Base-by-base conservation (phyloP, 345 rosid species). In the Euphorbia tirucalli region DNA sequence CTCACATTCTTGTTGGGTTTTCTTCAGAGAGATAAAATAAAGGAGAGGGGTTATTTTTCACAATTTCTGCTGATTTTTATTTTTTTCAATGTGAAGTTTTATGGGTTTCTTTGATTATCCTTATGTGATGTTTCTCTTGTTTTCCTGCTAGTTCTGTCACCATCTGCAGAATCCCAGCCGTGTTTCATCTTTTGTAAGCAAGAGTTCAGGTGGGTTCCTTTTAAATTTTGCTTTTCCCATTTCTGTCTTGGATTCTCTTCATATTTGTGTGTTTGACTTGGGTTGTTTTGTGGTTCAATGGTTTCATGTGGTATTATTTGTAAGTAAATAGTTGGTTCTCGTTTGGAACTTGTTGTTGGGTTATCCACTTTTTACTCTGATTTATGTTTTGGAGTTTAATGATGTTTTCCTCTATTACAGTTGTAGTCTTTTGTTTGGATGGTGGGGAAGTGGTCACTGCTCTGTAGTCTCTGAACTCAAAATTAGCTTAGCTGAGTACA, bases 211-310 rank as follows among this genome's bases (percentile, higher is more conserved):
- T 64, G 52, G 39, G 7, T 35, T 35, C 39, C 39, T 35, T 35
- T n/a, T 35, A 7, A 35, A 35, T 7, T 35, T 35, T 57, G 5
- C 28, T 63, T 14, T 11, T 16, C 19, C 54, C 22, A 1, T 66
- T 25, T 62, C 13, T 16, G 55, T 63, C 73, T 55, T 2, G 58
- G 44, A 58, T 68, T 48, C 19, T 32, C 2, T 27, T 11, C 58
- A 24, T 75, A 28, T 78, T 35, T n/a, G 43, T 74, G 72, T 73
- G 67, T 74, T 74, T 81, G 74, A 78, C 75, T 82, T 75, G 14
- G 64, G 18, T 69, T 44, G n/a, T n/a, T n/a, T n/a, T n/a, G n/a
- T n/a, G 8, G 37, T 63, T 50, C 54, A 57, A 72, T 54, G 60
- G 14, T 37, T 68, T 69, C 32, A 69, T 28, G 50, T 54, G 50